Base-by-base conservation (phyloP, 1,284 basidiomycete genomes). In the Ustilago xerochloae region DNA sequence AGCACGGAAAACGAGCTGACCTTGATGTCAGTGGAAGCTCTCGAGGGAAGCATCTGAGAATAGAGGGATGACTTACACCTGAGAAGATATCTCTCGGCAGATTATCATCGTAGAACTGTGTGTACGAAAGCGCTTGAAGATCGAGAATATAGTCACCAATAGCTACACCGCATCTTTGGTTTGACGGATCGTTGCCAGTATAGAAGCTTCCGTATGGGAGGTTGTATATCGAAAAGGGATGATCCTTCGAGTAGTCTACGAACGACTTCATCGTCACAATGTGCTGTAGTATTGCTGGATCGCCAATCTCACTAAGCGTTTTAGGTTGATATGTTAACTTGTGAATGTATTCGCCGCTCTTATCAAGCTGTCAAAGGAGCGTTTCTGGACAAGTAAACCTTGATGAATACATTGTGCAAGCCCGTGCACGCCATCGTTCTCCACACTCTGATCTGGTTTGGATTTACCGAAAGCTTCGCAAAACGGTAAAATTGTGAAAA, bases 161-260 rank as follows among this genome's bases (percentile, higher is more conserved):
- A 1, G 77, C 75, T 4, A 78, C 71, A 12, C 71, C 58, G 16
- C 64, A 60, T 18, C 66, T 20, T 28, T 52, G 62, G 1, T 24
- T 43, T 2, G 30, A 51, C 6, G 36, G 30, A 13, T 65, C 47
- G 10, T 39, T 15, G 1, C 39, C 15, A 6, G 56, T 67, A 35
- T 67, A 67, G 20, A 79, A 67, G 49, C 72, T 56, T 22, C 77
- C 76, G 46, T 77, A 79, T 5, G 77, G 77, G 20, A 79, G 46
- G 49, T 79, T 79, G 50, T 61, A 35, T 29, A 79, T 51, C 29
- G 78, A 61, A 39, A 79, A 79, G 20, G 67, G 65, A n/a, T 72
- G 73, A 26, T 62, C 49, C 4, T 16, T 10, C 3, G 47, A 12
- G 28, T 67, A 67, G 29, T 58, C 55, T 29, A 64, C 38, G 36